Evolutionary conservation across 495 filamentous ascomycete genomes (phyloP).

Genomic region (Aspergillus incahuasiensis): DNA sequence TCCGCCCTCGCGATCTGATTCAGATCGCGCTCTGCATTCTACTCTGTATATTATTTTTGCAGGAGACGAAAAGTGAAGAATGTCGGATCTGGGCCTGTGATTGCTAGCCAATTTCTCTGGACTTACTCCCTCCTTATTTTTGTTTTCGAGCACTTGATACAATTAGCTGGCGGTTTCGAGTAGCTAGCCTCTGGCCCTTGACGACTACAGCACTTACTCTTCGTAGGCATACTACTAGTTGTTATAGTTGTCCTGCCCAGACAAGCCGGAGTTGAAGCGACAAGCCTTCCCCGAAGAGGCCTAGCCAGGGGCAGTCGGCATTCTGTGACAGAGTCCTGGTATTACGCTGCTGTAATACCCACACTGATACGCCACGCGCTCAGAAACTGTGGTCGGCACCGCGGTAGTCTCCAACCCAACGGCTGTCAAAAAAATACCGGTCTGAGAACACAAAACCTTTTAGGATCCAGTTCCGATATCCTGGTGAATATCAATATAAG

Average conservation of each 20-base stretch:
- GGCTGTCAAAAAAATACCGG: background rate
- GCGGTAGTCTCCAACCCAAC: background rate
- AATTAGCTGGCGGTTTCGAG: background rate
- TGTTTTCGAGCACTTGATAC: background rate
- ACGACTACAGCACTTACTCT: no score
- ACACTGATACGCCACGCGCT: background rate
- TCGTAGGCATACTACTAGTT: no score
- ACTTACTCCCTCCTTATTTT: background rate
- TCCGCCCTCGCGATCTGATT: background rate
- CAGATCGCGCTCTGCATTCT: background rate
- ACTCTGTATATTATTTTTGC: background rate
- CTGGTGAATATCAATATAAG: background rate
- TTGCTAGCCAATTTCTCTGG: background rate
- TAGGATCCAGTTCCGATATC: background rate
- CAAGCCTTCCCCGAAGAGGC: background rate
- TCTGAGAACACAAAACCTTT: background rate
- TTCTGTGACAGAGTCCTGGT: background rate
- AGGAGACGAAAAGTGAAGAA: background rate
- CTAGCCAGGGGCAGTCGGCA: conserved; percentile 14
- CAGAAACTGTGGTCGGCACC: background rate
- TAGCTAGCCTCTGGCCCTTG: background rate
- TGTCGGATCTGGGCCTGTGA: background rate
- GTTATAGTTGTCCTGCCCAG: no score
- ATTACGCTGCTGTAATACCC: background rate
- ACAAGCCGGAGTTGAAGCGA: background rate